Percentiles rank a stretch among this genome's conserved stretches.
Conservation (phyloP, 148 eudicot species). For the Chenopodium suecicum region DNA sequence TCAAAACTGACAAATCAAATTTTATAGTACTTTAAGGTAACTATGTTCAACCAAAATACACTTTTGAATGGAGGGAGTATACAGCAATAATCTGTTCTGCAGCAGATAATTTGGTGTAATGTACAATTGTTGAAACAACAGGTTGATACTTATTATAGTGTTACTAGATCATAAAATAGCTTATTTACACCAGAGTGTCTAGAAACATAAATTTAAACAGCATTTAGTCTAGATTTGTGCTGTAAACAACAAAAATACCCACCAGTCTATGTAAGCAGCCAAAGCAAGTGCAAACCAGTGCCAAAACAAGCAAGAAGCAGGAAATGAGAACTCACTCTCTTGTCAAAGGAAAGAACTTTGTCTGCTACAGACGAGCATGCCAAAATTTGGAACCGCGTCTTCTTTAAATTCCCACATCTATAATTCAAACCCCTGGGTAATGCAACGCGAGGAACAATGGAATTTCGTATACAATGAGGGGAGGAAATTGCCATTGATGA, state of each 20-base stretch:
- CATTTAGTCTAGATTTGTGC: not conserved
- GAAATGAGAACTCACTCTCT: conserved; percentile 16
- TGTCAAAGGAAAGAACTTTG: conserved; percentile 16
- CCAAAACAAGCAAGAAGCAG: not conserved
- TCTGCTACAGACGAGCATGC: conserved; percentile 27
- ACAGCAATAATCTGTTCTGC: not conserved
- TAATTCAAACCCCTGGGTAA: not conserved
- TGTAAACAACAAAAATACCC: too few relatives aligned
- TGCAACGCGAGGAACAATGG: conserved; percentile 16
- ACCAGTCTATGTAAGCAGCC: not conserved
- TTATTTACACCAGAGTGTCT: not conserved
- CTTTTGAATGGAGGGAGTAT: too few relatives aligned
- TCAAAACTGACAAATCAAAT: too few relatives aligned
- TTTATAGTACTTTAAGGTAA: too few relatives aligned
- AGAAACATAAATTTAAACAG: not conserved
- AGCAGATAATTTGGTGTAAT: not conserved
- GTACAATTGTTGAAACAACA: not conserved
- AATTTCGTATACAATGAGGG: conserved; percentile 7
- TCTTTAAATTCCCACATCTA: conserved; percentile 15
- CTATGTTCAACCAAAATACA: too few relatives aligned
- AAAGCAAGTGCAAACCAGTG: not conserved
- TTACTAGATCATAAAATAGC: not conserved
- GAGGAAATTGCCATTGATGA: conserved; percentile 23
- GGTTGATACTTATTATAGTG: not conserved
- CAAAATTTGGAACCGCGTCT: conserved; percentile 24